Conservation (phyloP, 2,329 filamentous ascomycete genomes). For the Cytospora leucostoma region DNA sequence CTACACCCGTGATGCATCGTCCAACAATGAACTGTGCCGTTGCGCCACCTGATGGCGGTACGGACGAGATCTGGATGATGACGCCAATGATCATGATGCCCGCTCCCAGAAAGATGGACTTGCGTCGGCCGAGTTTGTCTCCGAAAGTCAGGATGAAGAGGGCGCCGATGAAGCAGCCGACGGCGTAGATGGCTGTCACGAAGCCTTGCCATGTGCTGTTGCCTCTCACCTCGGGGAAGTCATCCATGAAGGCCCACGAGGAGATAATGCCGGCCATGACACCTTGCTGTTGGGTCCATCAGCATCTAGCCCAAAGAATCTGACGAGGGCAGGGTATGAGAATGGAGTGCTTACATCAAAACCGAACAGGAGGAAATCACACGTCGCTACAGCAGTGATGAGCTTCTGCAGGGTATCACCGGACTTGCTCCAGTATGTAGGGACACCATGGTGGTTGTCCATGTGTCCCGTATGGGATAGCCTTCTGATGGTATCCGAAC, state of each 20-base stretch:
- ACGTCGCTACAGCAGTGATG: slow-evolving; percentile 25
- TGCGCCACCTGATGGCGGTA: slow-evolving; percentile 47
- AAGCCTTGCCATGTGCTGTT: slow-evolving; percentile 40
- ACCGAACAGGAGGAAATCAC: slow-evolving; percentile 26
- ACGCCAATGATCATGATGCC: slow-evolving; percentile 58
- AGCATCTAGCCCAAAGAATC: neutral
- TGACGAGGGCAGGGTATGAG: too few species aligned
- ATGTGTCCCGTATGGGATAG: slow-evolving; percentile 26
- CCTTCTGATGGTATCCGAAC: slow-evolving; percentile 14
- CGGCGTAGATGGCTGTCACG: slow-evolving; percentile 45
- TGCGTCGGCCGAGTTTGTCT: slow-evolving; percentile 56
- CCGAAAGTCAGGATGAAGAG: slow-evolving; percentile 46
- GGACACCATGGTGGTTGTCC: slow-evolving; percentile 27
- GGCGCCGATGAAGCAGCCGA: slow-evolving; percentile 46
- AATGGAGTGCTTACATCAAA: slow-evolving; percentile 20
- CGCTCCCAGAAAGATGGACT: slow-evolving; percentile 55
- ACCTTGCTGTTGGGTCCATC: slow-evolving; percentile 22
- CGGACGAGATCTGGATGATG: slow-evolving; percentile 53
- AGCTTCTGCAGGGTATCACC: slow-evolving; percentile 24
- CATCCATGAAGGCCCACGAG: slow-evolving; percentile 16
- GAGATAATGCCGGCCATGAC: slow-evolving; percentile 27
- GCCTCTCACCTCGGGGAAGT: slow-evolving; percentile 37
- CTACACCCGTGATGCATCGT: slow-evolving; percentile 51
- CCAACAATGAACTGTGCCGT: slow-evolving; percentile 51
- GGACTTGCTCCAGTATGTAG: slow-evolving; percentile 28